phyloP scores from a whole-genome alignment of 352 stramenopile species.

The Phytophthora sojae region DNA sequence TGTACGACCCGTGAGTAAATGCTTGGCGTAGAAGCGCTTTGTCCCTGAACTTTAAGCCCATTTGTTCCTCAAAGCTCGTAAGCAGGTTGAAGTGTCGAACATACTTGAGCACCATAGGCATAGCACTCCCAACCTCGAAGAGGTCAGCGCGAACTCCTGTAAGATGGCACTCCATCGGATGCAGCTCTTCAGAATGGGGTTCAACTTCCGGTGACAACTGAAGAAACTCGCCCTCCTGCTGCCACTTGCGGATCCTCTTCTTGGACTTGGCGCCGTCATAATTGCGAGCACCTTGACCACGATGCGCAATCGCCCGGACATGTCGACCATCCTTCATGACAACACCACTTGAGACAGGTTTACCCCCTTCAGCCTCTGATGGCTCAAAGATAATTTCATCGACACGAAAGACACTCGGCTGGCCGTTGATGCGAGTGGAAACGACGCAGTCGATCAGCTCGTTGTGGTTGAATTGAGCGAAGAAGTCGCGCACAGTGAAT shows the following conservation, averaged over 20 bases:
- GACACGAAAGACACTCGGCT: conserved; percentile 66
- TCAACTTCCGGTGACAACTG: conserved; percentile 76
- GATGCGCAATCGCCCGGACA: conserved; percentile 50
- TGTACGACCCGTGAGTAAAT: conserved; percentile 86
- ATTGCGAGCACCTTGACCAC: conserved; percentile 55
- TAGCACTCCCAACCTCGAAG: conserved; percentile 83
- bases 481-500: conserved; percentile 57
- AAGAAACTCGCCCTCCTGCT: conserved; percentile 62
- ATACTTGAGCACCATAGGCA: conserved; percentile 90
- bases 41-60: conserved; percentile 74
- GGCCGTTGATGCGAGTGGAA: conserved; percentile 75
- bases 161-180: conserved; percentile 63
- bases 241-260: conserved; percentile 71
- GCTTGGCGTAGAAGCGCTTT: conserved; percentile 83
- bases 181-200: conserved; percentile 48
- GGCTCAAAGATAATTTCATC: conserved; percentile 58
- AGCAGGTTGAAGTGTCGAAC: conserved; percentile 79
- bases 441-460: conserved; percentile 77
- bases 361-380: conserved; percentile 10
- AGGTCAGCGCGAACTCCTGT: conserved; percentile 82
- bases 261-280: conserved; percentile 79
- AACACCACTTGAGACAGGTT: conserved; percentile 14
- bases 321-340: conserved; percentile 41
- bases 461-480: conserved; percentile 55
- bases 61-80: conserved; percentile 65